A percentile compares a stretch with the other conserved stretches of the same genome.
phyloP scores from a whole-genome alignment of 2,329 filamentous ascomycete species.

The Alternaria ventricosa region DNA sequence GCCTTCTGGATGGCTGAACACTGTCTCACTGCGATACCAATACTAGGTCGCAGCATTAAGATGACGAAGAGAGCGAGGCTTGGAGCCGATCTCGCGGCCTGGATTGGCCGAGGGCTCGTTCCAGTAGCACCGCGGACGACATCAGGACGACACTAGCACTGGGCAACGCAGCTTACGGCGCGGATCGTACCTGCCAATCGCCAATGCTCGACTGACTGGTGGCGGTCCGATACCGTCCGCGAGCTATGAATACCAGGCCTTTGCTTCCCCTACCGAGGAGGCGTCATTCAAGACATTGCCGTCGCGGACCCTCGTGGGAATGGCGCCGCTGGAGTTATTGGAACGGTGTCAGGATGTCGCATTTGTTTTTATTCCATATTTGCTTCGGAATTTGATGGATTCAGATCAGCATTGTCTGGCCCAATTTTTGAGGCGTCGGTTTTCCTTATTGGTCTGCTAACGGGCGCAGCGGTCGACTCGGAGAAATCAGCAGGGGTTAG shows the following conservation, averaged over 20 bases:
- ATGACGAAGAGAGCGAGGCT: constrained; percentile 40
- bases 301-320: constrained; percentile 28
- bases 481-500: constrained; percentile 44
- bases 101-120: constrained; percentile 42
- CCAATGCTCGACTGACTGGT: constrained; percentile 31
- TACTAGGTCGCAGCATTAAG: constrained; percentile 35
- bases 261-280: constrained; percentile 28
- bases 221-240: constrained; percentile 39
- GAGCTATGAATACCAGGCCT: constrained; percentile 33
- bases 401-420: constrained; percentile 47
- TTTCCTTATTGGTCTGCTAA: constrained; percentile 40
- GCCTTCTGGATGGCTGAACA: constrained; percentile 36
- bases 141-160: constrained; percentile 42
- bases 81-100: constrained; percentile 33
- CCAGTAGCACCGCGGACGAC: constrained; percentile 41
- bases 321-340: constrained; percentile 35
- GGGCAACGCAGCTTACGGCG: constrained; percentile 41
- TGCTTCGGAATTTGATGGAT: constrained; percentile 48
- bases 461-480: constrained; percentile 39
- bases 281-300: constrained; percentile 18
- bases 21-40: constrained; percentile 42
- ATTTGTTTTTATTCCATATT: constrained; percentile 40
- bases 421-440: constrained; percentile 33
- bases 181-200: constrained; percentile 45
- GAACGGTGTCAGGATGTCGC: constrained; percentile 40